phyloP scores from a whole-genome alignment of 768 basidiomycete genomes.

The Suillus lakei region DNA sequence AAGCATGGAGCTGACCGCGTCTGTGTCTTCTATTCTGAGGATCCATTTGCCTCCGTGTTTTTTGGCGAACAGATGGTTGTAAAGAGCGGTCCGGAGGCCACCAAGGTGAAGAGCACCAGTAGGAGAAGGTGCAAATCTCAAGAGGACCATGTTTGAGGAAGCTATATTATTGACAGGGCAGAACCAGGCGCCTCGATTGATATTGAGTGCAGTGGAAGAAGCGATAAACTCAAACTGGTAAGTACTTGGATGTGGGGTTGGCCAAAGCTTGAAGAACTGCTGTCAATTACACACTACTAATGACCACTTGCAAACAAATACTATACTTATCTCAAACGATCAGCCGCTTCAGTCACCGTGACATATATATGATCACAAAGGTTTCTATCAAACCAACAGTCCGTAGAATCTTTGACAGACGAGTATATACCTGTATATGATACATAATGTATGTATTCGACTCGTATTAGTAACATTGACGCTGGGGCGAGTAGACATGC shows the following conservation, averaged over 20 bases:
- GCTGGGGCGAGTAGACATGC: neutral
- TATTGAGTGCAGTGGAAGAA: neutral
- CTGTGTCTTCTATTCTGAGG: conserved; percentile 94
- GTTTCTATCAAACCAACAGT: neutral
- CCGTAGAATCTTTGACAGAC: neutral
- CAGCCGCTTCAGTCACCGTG: no score
- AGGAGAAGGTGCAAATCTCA: conserved; percentile 97
- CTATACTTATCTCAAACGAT: no score
- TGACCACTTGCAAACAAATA: no score
- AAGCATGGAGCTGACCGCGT: conserved; percentile 56
- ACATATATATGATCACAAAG: no score
- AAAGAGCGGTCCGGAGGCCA: conserved; percentile 91
- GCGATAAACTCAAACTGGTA: neutral
- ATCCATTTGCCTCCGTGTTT: conserved; percentile 90
- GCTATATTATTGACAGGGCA: neutral
- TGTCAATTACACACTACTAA: no score
- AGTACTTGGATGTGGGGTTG: neutral
- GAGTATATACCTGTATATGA: neutral
- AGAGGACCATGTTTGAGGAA: conserved; percentile 51
- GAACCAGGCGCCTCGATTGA: neutral
- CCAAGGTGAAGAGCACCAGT: conserved; percentile 95
- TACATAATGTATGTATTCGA: neutral
- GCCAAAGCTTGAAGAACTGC: neutral
- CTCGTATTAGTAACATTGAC: neutral
- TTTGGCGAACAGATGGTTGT: conserved; percentile 86